Conservation (phyloP, 331 rosid species). For the Ulmus americana region DNA sequence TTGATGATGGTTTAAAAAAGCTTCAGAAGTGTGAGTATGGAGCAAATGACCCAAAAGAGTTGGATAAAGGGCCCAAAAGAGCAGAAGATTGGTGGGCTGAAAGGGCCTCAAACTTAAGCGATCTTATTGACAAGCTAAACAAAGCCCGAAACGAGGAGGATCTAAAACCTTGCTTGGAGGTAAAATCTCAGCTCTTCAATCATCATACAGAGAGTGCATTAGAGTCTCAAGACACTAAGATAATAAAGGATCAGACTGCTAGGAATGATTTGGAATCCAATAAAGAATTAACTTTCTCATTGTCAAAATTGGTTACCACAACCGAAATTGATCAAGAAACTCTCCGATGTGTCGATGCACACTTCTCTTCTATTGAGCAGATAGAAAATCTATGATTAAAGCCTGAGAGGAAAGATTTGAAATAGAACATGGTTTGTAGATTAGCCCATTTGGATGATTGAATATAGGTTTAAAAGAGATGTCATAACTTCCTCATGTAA, state of each 20-base stretch:
- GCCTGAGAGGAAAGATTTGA: neutral
- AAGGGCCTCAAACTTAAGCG: conserved; percentile 49
- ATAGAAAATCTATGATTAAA: conserved; percentile 49
- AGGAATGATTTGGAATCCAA: conserved; percentile 31
- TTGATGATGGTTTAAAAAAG: conserved; percentile 64
- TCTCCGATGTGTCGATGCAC: conserved; percentile 51
- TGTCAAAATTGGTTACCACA: conserved; percentile 35
- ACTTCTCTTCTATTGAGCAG: conserved; percentile 59
- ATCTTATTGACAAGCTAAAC: conserved; percentile 71
- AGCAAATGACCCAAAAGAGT: conserved; percentile 35
- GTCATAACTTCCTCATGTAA: conserved; percentile 2
- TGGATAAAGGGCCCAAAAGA: conserved; percentile 34
- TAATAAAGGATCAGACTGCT: conserved; percentile 26
- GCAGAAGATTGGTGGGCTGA: conserved; percentile 34
- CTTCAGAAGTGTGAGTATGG: conserved; percentile 40
- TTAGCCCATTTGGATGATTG: conserved; percentile 15
- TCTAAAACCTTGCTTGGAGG: conserved; percentile 59
- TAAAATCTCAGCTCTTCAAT: conserved; percentile 56
- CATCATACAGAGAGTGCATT: conserved; percentile 21
- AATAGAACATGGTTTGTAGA: conserved; percentile 20
- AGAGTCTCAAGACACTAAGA: conserved; percentile 31
- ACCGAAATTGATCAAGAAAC: conserved; percentile 57
- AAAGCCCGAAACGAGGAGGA: conserved; percentile 90
- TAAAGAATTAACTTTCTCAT: conserved; percentile 36
- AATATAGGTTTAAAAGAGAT: conserved; percentile 13